phyloP scores from a whole-genome alignment of 805 yeast species.

The Metschnikowia matae region DNA sequence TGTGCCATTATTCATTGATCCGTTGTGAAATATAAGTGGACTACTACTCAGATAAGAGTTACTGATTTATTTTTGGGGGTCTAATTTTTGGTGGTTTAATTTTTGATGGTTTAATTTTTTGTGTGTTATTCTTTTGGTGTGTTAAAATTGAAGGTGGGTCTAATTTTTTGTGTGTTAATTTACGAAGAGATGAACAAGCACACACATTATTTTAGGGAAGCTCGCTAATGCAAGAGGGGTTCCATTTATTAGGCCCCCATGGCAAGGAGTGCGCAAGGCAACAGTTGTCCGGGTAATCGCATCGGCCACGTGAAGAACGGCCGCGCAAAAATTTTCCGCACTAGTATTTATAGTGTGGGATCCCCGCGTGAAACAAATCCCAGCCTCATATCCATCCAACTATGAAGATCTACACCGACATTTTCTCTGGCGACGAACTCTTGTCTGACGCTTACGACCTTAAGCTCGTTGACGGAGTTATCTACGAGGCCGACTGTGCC shows the following conservation, averaged over 20 bases:
- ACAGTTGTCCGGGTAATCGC: constrained; percentile 17
- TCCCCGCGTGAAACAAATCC: background rate
- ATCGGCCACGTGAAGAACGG: constrained; percentile 11
- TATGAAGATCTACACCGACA: constrained; percentile 55
- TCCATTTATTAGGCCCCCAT: background rate
- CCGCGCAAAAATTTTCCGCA: constrained; percentile 11
- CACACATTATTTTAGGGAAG: no score
- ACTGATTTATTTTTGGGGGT: no score
- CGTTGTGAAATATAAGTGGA: no score
- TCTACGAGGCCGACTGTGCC: constrained; percentile 95
- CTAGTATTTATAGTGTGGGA: constrained; percentile 10
- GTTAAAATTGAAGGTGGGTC: no score
- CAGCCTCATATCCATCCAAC: constrained; percentile 9
- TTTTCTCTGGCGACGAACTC: constrained; percentile 91
- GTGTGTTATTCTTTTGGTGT: no score
- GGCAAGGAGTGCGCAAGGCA: background rate
- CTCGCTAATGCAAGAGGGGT: background rate
- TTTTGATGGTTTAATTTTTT: no score
- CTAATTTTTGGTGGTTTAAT: no score
- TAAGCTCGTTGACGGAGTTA: constrained; percentile 81
- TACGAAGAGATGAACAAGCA: no score
- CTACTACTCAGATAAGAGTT: no score
- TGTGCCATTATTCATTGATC: no score
- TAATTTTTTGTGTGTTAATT: no score
- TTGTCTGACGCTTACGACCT: constrained; percentile 96